Evolutionary conservation across 345 rosid genomes (phyloP).

Genomic region (Ailanthus altissimus): DNA sequence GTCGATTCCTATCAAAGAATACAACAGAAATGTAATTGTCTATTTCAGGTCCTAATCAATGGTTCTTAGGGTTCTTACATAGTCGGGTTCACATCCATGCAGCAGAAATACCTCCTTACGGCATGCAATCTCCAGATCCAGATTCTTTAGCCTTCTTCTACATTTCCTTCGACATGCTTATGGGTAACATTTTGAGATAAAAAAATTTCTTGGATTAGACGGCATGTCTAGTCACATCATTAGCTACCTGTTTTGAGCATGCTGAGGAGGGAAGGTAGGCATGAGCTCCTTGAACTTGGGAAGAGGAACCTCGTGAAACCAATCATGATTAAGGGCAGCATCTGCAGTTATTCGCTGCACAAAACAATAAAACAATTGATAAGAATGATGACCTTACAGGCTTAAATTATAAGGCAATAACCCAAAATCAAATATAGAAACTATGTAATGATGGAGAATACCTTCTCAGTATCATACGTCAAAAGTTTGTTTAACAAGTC

Average conservation of each 20-base stretch:
- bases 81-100: neutral
- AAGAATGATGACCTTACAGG: neutral
- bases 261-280: conserved; percentile 69
- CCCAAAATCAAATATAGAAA: neutral
- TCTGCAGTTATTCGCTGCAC: conserved; percentile 81
- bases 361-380: conserved; percentile 12
- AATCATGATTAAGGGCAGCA: conserved; percentile 73
- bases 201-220: neutral
- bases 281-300: conserved; percentile 72
- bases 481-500: conserved; percentile 73
- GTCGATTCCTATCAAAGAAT: no score
- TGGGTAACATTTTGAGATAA: no score
- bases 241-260: conserved; percentile 34
- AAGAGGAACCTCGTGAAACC: conserved; percentile 82
- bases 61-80: neutral
- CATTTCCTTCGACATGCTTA: neutral
- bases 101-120: neutral
- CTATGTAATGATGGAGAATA: neutral
- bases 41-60: no score
- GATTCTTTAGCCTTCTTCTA: neutral
- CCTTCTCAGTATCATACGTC: conserved; percentile 76
- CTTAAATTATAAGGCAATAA: neutral
- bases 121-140: neutral
- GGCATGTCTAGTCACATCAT: conserved; percentile 21
- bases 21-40: no score